A percentile compares a stretch with the other conserved stretches of the same genome.
phyloP scores from a whole-genome alignment of 139 green algal genomes.

The Cymbomonas tetramitiformis region DNA sequence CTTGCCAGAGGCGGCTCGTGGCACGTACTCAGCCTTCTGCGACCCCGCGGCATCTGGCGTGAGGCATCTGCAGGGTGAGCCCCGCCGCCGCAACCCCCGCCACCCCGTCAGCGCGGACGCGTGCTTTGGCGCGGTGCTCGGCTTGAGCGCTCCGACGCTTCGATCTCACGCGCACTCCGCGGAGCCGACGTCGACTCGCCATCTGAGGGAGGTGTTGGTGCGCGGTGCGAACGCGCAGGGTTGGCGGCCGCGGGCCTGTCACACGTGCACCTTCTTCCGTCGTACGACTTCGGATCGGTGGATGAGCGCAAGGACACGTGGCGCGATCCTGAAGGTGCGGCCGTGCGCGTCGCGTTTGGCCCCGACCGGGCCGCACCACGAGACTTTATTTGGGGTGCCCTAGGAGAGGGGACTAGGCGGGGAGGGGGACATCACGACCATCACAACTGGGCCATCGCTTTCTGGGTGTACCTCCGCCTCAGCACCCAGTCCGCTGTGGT shows the following conservation, averaged over 20 bases:
- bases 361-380: background rate
- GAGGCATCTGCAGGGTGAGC: background rate
- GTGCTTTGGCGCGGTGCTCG: too few relatives aligned
- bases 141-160: too few relatives aligned
- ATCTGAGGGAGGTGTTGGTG: too few relatives aligned
- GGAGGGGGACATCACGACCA: too few relatives aligned
- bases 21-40: slow-evolving; percentile 67
- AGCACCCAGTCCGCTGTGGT: too few relatives aligned
- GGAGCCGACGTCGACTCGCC: too few relatives aligned
- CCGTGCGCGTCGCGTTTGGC: background rate
- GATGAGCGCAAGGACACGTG: slow-evolving; percentile 42
- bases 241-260: slow-evolving; percentile 48
- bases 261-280: slow-evolving; percentile 75
- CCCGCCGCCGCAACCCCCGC: too few relatives aligned
- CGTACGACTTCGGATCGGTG: slow-evolving; percentile 70
- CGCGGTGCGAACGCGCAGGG: slow-evolving; percentile 26
- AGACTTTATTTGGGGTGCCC: background rate
- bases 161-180: too few relatives aligned
- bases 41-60: slow-evolving; percentile 1
- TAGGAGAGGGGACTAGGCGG: slow-evolving; percentile 16
- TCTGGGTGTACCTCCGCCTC: too few relatives aligned
- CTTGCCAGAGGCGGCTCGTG: slow-evolving; percentile 40
- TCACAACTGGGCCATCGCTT: too few relatives aligned
- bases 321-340: background rate
- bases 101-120: too few relatives aligned